Evolutionary conservation across 2,329 filamentous ascomycete species (phyloP).

Genomic region (Rhytidhysteron rufulum): DNA sequence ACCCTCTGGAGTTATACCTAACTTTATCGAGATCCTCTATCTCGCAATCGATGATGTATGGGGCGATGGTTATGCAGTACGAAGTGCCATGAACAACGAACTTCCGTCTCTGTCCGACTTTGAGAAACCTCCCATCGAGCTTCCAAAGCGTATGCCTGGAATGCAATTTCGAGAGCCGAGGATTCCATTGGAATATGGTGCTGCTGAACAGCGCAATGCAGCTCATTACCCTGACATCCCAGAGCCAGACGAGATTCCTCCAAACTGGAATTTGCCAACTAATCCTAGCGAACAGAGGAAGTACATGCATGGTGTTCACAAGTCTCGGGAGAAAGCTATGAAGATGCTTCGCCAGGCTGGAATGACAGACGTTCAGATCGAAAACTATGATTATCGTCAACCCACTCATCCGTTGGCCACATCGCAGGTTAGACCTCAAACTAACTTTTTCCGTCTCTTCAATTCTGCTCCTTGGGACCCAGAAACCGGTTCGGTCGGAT

Average conservation of each 20-base stretch:
- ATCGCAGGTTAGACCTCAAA: background rate
- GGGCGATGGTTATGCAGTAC: conserved; percentile 27
- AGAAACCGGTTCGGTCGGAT: too few relatives aligned
- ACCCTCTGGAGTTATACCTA: conserved; percentile 23
- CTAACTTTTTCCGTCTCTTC: too few relatives aligned
- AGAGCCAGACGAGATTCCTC: background rate
- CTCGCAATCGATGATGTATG: conserved; percentile 29
- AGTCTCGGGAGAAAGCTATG: background rate
- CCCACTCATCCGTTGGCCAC: background rate
- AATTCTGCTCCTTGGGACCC: too few relatives aligned
- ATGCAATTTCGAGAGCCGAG: too few relatives aligned
- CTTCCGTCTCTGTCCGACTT: conserved; percentile 34
- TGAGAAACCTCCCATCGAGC: conserved; percentile 24
- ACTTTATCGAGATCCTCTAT: conserved; percentile 33
- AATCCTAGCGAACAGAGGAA: background rate
- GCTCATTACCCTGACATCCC: background rate
- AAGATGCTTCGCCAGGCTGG: background rate
- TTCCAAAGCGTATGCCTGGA: conserved; percentile 4
- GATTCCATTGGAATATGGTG: background rate
- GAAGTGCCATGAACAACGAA: conserved; percentile 26
- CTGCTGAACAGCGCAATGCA: background rate
- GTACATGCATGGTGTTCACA: background rate
- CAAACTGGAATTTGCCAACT: background rate
- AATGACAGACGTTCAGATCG: background rate
- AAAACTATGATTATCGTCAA: background rate